Percentiles rank a stretch among this genome's conserved stretches.
These are phyloP conservation scores for Nymphaea colorata DNA, from an alignment of 164 flowering plant species.

Conservation along the genomic window DNA sequence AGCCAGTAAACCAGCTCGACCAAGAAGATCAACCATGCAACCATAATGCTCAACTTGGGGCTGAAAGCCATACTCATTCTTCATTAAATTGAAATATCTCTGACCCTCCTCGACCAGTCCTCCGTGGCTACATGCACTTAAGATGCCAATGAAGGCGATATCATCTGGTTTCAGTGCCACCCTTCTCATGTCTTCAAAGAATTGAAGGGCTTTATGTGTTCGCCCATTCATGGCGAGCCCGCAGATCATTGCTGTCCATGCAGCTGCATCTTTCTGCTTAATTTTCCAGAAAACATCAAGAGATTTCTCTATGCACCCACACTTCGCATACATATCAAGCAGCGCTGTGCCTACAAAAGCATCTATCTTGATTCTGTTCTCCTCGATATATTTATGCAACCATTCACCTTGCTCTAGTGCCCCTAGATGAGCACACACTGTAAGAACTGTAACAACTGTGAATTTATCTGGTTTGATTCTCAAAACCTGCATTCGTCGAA, in stretches of 20 bases:
- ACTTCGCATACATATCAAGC: conserved; percentile 78
- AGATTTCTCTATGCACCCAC: conserved; percentile 59
- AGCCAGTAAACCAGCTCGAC: conserved; percentile 53
- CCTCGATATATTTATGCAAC: conserved; percentile 52
- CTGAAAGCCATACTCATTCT: conserved; percentile 26
- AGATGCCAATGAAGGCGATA: conserved; percentile 62
- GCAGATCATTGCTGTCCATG: conserved; percentile 68
- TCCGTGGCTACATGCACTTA: conserved; percentile 77
- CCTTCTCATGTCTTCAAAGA: conserved; percentile 44
- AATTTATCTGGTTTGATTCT: conserved; percentile 50
- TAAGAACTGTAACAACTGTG: conserved; percentile 52
- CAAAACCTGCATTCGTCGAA: conserved; percentile 50
- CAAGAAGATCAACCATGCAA: conserved; percentile 69
- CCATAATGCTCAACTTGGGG: conserved; percentile 77
- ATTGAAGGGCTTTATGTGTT: conserved; percentile 37
- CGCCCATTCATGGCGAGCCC: conserved; percentile 72
- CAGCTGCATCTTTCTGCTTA: conserved; percentile 43
- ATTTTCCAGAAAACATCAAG: conserved; percentile 40
- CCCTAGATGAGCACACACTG: conserved; percentile 71
- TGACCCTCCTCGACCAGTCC: conserved; percentile 69
- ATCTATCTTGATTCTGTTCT: conserved; percentile 32
- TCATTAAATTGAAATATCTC: conserved; percentile 44
- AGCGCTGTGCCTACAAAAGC: conserved; percentile 67
- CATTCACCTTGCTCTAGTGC: conserved; percentile 82
- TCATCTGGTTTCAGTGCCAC: conserved; percentile 50